These are phyloP conservation scores for Chlorella sp. DNA, from an alignment of 139 green algal species.

Conservation along the genomic window DNA sequence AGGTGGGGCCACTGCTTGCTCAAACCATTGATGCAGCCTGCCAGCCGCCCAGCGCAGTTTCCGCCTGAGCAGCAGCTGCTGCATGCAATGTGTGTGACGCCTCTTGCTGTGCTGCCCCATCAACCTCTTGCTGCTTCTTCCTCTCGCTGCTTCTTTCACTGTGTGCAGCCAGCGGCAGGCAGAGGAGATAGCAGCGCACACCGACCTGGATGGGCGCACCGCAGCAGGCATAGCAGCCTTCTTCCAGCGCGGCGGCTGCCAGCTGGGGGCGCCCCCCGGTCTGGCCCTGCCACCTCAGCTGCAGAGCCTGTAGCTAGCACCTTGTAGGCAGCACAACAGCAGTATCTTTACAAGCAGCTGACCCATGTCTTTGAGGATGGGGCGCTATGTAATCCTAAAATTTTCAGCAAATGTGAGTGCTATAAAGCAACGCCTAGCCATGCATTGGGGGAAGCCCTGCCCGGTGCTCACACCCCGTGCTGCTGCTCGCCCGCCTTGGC, in stretches of 20 bases:
- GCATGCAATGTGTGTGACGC: not conserved
- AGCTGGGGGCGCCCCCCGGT: not conserved
- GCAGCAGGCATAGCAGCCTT: conserved; percentile 7
- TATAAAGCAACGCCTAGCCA: not conserved
- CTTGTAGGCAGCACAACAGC: not conserved
- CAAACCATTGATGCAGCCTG: not conserved
- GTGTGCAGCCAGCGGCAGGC: conserved; percentile 11
- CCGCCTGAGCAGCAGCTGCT: not conserved
- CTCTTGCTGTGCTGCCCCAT: not conserved
- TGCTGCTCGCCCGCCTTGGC: not conserved
- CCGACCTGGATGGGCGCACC: not conserved
- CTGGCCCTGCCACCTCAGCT: conserved; percentile 18
- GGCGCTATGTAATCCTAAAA: too few species aligned
- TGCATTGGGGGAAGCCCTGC: too few species aligned
- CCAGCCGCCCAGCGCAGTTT: not conserved
- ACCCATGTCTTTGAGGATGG: too few species aligned
- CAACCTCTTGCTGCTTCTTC: too few species aligned
- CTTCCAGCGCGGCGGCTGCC: not conserved
- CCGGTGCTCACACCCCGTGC: not conserved
- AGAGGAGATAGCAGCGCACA: conserved; percentile 19
- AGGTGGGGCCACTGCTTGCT: not conserved
- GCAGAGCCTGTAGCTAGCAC: not conserved
- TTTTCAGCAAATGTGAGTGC: not conserved
- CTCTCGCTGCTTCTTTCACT: not conserved
- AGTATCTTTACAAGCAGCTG: too few species aligned